Evolutionary conservation across 495 filamentous ascomycete species (phyloP).

Genomic region (Penicillium turbatum): DNA sequence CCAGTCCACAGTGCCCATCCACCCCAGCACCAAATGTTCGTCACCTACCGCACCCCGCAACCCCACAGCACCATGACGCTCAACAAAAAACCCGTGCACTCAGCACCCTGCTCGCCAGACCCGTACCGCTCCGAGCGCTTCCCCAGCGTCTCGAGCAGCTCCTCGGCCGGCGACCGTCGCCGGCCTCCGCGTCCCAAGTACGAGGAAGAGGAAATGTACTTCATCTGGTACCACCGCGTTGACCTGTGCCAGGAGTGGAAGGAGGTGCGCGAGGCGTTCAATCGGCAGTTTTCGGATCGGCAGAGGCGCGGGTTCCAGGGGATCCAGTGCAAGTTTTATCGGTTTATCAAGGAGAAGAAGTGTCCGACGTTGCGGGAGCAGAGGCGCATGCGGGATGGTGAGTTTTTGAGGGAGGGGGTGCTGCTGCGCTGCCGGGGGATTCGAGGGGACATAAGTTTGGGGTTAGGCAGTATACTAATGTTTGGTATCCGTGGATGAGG

Average conservation of each 20-base stretch:
- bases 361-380: slow-evolving; percentile 45
- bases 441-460: slow-evolving; percentile 1
- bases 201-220: slow-evolving; percentile 50
- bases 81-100: background rate
- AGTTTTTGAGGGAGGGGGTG: slow-evolving; percentile 35
- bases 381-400: slow-evolving; percentile 42
- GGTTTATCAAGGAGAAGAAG: slow-evolving; percentile 47
- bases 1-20: slow-evolving; percentile 11
- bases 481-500: slow-evolving; percentile 15
- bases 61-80: slow-evolving; percentile 4
- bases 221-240: slow-evolving; percentile 55
- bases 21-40: slow-evolving; percentile 23
- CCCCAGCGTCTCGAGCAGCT: slow-evolving; percentile 39
- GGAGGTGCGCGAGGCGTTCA: slow-evolving; percentile 47
- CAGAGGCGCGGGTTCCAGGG: slow-evolving; percentile 45
- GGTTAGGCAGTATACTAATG: background rate
- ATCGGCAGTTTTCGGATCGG: slow-evolving; percentile 44
- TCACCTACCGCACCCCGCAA: slow-evolving; percentile 16
- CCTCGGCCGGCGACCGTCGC: slow-evolving; percentile 33
- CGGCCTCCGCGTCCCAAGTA: slow-evolving; percentile 47
- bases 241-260: slow-evolving; percentile 51
- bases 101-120: slow-evolving; percentile 31
- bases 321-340: slow-evolving; percentile 54
- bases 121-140: slow-evolving; percentile 38
- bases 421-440: background rate